Evolutionary conservation across 306 rosid species (phyloP), one percentile per base, ranked within the genome.

Genomic region (Cucumis melo): DNA sequence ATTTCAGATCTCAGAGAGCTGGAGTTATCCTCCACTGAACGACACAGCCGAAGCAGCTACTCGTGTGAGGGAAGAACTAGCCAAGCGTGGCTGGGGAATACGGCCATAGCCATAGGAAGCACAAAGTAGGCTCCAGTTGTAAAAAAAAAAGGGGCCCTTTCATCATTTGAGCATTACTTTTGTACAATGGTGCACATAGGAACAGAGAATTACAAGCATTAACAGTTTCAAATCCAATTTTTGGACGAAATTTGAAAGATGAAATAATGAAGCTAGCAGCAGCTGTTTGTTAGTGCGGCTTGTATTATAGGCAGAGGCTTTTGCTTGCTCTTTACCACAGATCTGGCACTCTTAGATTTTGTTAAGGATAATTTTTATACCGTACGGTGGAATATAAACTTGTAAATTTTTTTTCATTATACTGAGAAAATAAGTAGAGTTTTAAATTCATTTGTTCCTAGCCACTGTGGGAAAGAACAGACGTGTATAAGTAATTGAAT

Each of bases 11-110:
- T 84, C 92, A 5, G 97, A 94, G 79, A 94, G 91, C 85, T 94
- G 98, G 98, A 94, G 98, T 80, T 94, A 91, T 83, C 98, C 97
- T 23, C 98, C 97, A 16, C 92, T 94, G 34, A 87, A 81, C 38
- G 98, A 91, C 80, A 91, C 97, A 15, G 93, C 91, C 3, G 88
- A 91, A 82, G 97, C 95, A 41, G 97, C 96, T 29, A 83, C 81
- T 76, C 87, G 78, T 82, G 97, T 94, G 73, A 93, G 73, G 61
- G 87, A 87, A 79, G 88, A 87, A 20, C 91, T 94, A 67, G 91
- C 91, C 8, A 89, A 89, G 72, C 94, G 90, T 44, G 97, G 98
- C 71, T 94, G 98, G 98, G 88, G 91, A 81, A 66, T 94, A 86
- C 96, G 89, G 79, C 80, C 87, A 46, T 92, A 88, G 78, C 80